These are phyloP conservation scores for Starmera pachycereana DNA, from an alignment of 805 yeast species.

Conservation along the genomic window DNA sequence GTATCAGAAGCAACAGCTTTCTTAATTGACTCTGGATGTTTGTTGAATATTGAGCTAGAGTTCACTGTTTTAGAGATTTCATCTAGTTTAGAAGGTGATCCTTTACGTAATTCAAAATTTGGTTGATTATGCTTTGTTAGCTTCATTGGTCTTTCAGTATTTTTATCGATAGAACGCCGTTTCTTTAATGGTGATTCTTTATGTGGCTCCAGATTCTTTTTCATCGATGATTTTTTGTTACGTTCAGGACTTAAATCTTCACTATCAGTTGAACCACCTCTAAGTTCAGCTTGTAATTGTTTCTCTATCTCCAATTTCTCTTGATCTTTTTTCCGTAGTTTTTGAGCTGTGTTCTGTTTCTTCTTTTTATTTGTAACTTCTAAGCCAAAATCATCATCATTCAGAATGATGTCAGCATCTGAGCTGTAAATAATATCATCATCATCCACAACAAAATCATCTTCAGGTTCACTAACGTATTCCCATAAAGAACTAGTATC, in stretches of 20 bases:
- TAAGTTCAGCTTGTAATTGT: too few species aligned
- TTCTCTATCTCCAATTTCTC: too few species aligned
- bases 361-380: background rate
- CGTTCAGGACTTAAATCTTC: too few species aligned
- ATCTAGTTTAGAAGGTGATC: too few species aligned
- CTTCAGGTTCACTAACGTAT: constrained; percentile 1
- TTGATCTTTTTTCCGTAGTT: background rate
- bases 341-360: background rate
- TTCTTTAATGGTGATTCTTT: background rate
- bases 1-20: too few species aligned
- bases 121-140: background rate
- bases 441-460: constrained; percentile 1
- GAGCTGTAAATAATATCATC: background rate
- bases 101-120: background rate
- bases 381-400: background rate
- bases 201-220: background rate
- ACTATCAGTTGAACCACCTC: too few species aligned
- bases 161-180: background rate
- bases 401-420: background rate
- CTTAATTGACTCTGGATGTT: too few species aligned
- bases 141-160: background rate
- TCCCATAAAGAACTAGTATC: background rate
- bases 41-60: too few species aligned
- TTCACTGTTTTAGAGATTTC: too few species aligned
- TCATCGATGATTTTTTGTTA: too few species aligned